These are phyloP conservation scores for Exsudoporus frostii DNA, from an alignment of 768 basidiomycete species.

Conservation along the genomic window DNA sequence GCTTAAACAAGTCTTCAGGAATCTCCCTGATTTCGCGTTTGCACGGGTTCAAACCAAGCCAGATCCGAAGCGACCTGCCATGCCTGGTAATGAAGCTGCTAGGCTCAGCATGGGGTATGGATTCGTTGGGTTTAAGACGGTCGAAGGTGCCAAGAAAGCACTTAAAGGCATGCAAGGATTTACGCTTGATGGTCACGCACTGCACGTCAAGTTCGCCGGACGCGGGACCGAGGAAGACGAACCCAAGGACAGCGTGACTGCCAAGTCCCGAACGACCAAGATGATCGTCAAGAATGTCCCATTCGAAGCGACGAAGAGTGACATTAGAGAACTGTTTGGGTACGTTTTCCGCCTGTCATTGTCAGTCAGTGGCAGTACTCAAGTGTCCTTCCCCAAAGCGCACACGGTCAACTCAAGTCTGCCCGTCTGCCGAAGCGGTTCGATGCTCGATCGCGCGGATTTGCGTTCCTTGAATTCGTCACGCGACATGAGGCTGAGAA, in stretches of 20 bases:
- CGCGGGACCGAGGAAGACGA: conserved; percentile 65
- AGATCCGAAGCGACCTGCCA: conserved; percentile 65
- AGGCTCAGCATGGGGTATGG: conserved; percentile 94
- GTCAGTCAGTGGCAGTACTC: not conserved
- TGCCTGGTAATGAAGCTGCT: conserved; percentile 34
- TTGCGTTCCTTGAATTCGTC: conserved; percentile 95
- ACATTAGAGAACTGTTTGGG: conserved; percentile 87
- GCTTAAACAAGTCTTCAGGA: conserved; percentile 64
- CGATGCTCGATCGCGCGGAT: conserved; percentile 84
- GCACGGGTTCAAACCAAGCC: conserved; percentile 90
- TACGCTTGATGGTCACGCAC: conserved; percentile 80
- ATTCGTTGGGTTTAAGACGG: conserved; percentile 85
- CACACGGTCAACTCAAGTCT: conserved; percentile 91
- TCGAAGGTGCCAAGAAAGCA: conserved; percentile 70
- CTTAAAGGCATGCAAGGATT: conserved; percentile 76
- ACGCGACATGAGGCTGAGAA: conserved; percentile 87
- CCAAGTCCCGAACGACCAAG: conserved; percentile 77
- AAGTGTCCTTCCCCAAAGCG: conserved; percentile 43
- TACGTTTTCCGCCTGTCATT: conserved; percentile 39
- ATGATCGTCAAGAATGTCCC: conserved; percentile 98
- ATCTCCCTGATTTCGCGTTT: conserved; percentile 78
- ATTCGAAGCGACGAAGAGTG: conserved; percentile 94
- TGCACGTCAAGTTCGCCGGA: conserved; percentile 84
- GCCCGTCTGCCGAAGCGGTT: conserved; percentile 92
- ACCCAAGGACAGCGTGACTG: conserved; percentile 34